phyloP scores from a whole-genome alignment of 768 basidiomycete species.

The Russula griseocarnosa region DNA sequence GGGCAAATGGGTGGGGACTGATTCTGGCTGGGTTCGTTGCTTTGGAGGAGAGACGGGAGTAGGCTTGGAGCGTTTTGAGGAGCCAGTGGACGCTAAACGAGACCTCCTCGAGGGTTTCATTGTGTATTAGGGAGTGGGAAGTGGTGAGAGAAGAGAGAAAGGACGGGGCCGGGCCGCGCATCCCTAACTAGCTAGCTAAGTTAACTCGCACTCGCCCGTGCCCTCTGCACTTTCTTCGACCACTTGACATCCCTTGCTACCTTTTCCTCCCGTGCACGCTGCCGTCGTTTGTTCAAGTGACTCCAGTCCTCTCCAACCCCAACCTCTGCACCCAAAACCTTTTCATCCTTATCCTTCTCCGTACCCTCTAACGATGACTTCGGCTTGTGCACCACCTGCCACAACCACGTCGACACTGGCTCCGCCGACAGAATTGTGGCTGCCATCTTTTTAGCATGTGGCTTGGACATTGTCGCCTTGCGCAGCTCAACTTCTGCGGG shows the following conservation, averaged over 20 bases:
- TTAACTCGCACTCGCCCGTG: conserved; percentile 16
- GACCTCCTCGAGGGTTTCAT: conserved; percentile 25
- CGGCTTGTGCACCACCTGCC: conserved; percentile 33
- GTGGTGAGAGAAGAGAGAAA: neutral
- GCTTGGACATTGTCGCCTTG: conserved; percentile 29
- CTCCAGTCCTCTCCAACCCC: conserved; percentile 50
- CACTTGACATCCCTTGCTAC: conserved; percentile 42
- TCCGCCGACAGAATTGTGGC: conserved; percentile 16
- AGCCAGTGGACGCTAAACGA: conserved; percentile 22
- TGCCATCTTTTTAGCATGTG: conserved; percentile 32
- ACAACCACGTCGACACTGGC: conserved; percentile 39
- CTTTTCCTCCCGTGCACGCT: conserved; percentile 44
- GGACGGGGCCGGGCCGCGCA: neutral
- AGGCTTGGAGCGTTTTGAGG: conserved; percentile 21
- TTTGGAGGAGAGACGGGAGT: conserved; percentile 20
- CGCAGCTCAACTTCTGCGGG: conserved; percentile 32
- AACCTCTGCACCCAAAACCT: conserved; percentile 39
- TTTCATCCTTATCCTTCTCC: conserved; percentile 9
- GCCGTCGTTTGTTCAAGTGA: conserved; percentile 55
- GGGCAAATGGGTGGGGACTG: conserved; percentile 5
- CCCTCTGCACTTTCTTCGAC: conserved; percentile 38
- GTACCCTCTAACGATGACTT: neutral
- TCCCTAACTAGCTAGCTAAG: conserved; percentile 16
- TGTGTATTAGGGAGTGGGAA: neutral
- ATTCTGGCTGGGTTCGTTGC: conserved; percentile 10